Evolutionary conservation across 805 yeast species (phyloP), one percentile per base, ranked within the genome.

Genomic region (Lachancea sp.): DNA sequence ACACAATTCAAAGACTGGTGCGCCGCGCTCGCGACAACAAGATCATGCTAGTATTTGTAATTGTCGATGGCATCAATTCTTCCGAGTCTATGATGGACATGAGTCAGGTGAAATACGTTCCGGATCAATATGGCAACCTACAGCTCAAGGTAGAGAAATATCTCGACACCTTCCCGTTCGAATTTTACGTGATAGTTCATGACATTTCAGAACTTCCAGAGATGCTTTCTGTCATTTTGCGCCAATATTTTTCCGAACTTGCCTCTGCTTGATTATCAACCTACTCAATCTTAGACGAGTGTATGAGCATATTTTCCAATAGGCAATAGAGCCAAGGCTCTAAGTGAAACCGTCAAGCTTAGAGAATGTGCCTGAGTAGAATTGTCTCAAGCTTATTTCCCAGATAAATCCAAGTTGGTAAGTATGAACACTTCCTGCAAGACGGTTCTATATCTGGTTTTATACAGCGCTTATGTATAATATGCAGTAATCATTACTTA

Each of bases 151-250:
- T 92, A 44, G 80, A 78, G 45, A 84, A 80, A 51, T 92, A 92
- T 56, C 72, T 92, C 61, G 96, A 90, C 52, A 75, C 84, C 21
- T 92, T 92, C 80, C 97, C 99, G 52, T 92, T 92, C 64, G 97
- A 92, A 58, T 92, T 83, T 60, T 92, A 90, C 58, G 96, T 90
- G 44, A 90, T 94, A 50, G 97, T 92, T 19, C 80, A 84, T 51
- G 79, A 90, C 56, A 83, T 94, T 50, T 73, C 73, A 35, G 97
- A 90, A 64, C 71, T 92, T 28, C 99, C 99, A 12, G 85, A 81
- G 56, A 88, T 92, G 82, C 70, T 92, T 40, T 78, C 97, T 1
- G 70, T 83, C 49, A 90, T 94, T 47, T 71, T 92, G 45, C 78
- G 97, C 54, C 98, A 92, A 61, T 92, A 85, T 63, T 94, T 92